phyloP scores from a whole-genome alignment of 495 filamentous ascomycete species.

The Margaritispora aquatica region DNA sequence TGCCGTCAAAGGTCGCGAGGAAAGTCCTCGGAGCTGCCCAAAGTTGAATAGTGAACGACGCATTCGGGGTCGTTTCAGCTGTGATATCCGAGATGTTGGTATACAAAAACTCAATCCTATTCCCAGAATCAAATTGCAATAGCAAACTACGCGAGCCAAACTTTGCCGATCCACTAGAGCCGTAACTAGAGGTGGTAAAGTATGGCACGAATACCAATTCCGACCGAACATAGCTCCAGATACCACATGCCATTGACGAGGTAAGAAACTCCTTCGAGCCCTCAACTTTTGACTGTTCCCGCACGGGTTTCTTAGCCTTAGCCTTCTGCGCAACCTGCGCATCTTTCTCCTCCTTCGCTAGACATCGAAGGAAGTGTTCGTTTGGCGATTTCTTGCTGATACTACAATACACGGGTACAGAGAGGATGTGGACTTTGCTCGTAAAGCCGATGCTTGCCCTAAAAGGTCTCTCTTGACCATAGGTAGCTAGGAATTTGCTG shows the following conservation, averaged over 20 bases:
- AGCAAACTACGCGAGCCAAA: constrained; percentile 36
- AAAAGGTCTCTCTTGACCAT: constrained; percentile 2
- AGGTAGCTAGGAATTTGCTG: not conserved
- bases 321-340: not conserved
- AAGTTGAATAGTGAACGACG: not conserved
- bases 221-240: constrained; percentile 33
- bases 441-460: not conserved
- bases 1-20: not conserved
- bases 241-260: constrained; percentile 36
- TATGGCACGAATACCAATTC: constrained; percentile 40
- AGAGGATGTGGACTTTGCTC: not conserved
- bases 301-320: not conserved
- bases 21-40: not conserved
- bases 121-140: constrained; percentile 17
- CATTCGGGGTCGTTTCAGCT: not conserved
- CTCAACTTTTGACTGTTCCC: constrained; percentile 5
- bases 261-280: constrained; percentile 23
- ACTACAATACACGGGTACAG: not conserved
- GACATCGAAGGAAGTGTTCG: not conserved
- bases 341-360: not conserved
- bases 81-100: constrained; percentile 9
- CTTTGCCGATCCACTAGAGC: constrained; percentile 25
- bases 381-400: not conserved
- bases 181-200: constrained; percentile 26
- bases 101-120: constrained; percentile 28